Evolutionary conservation across 352 stramenopile species (phyloP), one percentile per base, ranked within the genome.

Genomic region (Globisporangium spinosum): DNA sequence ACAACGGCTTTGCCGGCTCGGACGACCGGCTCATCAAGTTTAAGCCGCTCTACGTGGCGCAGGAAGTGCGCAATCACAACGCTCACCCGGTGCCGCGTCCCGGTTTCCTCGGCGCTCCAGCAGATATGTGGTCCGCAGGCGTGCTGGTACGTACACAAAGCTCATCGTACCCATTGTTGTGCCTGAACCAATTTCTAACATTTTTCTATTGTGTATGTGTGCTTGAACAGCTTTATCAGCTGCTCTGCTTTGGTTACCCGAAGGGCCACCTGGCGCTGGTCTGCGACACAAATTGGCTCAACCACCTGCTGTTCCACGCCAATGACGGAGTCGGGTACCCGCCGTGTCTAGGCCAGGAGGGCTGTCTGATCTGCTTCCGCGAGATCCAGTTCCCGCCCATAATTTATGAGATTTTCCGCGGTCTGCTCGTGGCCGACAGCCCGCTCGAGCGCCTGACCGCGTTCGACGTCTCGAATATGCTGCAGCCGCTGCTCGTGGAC

Each of bases 311-410:
- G 45, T 82, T 73, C 58, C 85, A 93, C 68, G 82, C 83, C 8
- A 59, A 74, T 13, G 69, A 80, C 23, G 59, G 73, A 56, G 70
- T 66, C 20, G 74, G 78, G 17, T 79, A 78, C 63, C 61, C 67
- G 35, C 34, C 27, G 27, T 90, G 80, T 45, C 74, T 89, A 25
- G 78, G 74, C 8, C 80, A 87, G 60, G 72, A 89, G 38, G 83
- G 85, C 64, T 93, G 85, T 70, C 74, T 91, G 57, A 90, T 93
- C 78, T 93, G 85, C 78, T 91, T 93, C 72, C 83, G 83, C 45
- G 70, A 76, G 32, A 90, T 93, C 65, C 72, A 83, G 67, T 91
- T 93, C 71, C 85, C 81, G n/a, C 79, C 78, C 20, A 65, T 85
- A 71, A 82, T 91, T 72, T 91, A 91, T 77, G 78, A 90, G 58